Base-by-base conservation (phyloP, 768 basidiomycete genomes). In the Collybia sp. region DNA sequence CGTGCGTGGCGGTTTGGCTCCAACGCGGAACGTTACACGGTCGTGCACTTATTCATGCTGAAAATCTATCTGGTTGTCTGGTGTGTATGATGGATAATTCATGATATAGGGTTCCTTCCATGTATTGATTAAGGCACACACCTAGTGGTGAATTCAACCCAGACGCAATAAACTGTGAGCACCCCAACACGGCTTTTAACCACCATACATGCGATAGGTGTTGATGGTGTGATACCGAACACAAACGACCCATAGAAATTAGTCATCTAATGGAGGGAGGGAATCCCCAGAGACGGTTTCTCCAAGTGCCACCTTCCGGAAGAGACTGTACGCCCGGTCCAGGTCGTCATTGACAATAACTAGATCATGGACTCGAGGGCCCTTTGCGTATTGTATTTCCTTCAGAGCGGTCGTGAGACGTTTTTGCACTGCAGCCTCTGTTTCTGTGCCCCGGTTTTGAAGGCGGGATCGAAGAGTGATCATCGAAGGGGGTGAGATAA, bases 311-410 rank as follows among this genome's bases (percentile, higher is more conserved):
- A 93, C 76, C 47, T 70, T 68, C 62, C 80, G 83, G 60, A 98
- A 82, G n/a, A 85, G 62, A 0, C 67, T 65, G 61, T 94, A 95
- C 6, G 94, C 91, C 12, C 79, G 67, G 38, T 94, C 88, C 12
- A 95, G 62, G 58, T 94, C 81, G 55, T 93, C 93, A 64, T 97
- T 98, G 48, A 97, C 81, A 49, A 97, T 82, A 47, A 96, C 79
- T 31, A 88, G 58, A 62, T 97, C 88, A 54, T 92, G 91, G 1
- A 76, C 74, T 31, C 75, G 77, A 1, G 80, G 75, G 57, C 88
- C 73, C 58, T 82, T 81, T 3, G 95, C 95, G 61, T 84, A 97
- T 50, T 82, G 73, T 51, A 97, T 77, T 64, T 98, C 95, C 43
- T 73, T 73, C 34, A 85, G 67, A 0, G 93, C 91, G 1, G 85